Percentiles rank a stretch among this genome's conserved stretches.
Conservation (phyloP, 169 alveolate species). For the Cryptosporidium meleagridis region DNA sequence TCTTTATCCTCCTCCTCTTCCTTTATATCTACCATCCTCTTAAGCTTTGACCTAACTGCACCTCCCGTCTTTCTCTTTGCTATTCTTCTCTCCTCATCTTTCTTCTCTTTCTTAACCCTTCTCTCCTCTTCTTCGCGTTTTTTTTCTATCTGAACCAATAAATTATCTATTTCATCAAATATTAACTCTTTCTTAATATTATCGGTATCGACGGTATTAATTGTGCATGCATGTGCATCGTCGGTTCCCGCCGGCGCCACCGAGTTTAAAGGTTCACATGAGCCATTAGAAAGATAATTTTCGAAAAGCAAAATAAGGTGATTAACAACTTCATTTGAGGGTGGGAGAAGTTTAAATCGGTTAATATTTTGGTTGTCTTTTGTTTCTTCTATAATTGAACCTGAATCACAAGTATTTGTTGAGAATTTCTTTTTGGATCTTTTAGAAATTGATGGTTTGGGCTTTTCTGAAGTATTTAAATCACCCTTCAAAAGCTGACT, state of each 20-base stretch:
- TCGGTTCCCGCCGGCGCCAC: not conserved
- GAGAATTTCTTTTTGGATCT: not conserved
- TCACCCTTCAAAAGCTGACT: not conserved
- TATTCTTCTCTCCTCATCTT: not conserved
- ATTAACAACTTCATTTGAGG: not conserved
- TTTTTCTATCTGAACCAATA: not conserved
- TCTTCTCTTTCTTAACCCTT: not conserved
- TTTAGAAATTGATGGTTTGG: not conserved
- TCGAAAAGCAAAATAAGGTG: not conserved
- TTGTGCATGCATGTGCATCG: not conserved
- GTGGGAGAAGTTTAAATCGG: slow-evolving; percentile 7
- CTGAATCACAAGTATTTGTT: not conserved
- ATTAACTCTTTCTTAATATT: not conserved
- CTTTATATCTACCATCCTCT: not conserved
- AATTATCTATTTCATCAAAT: slow-evolving; percentile 36
- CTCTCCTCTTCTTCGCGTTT: not conserved
- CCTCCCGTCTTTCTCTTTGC: not conserved
- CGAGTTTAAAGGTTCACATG: not conserved
- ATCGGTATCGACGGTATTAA: not conserved
- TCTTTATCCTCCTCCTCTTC: not conserved
- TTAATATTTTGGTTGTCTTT: not conserved
- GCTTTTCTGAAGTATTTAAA: not conserved
- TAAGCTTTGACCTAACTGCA: not conserved
- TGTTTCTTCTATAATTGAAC: not conserved
- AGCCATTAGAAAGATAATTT: not conserved